Evolutionary conservation across 2,329 filamentous ascomycete genomes (phyloP), one percentile per base, ranked within the genome.

Genomic region (Fusarium sp.): DNA sequence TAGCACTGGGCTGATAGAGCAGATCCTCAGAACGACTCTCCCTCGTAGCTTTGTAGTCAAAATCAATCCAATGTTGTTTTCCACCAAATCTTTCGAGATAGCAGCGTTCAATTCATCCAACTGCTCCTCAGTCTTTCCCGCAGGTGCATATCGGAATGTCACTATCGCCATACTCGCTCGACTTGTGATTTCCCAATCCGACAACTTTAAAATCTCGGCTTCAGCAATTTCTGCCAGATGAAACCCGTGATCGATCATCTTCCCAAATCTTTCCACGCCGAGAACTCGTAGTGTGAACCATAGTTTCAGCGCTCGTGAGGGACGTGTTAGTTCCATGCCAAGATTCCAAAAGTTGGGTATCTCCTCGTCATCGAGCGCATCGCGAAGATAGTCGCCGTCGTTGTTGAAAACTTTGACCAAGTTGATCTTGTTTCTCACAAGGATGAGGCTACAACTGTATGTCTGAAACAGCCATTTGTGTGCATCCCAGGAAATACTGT

Each of bases 331-430:
- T 18, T 68, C 66, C 37, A 68, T 56, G 4, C 64, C 66, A 15
- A 63, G 38, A 6, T 68, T 69, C 66, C 66, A 68, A 30, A 68
- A 68, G 28, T 68, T 67, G 2, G 66, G 66, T 9, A 69, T 69
- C 13, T 56, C 64, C 2, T 69, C 66, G 12, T 69, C 57, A 13
- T 69, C 57, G 6, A 69, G 42, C 25, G 66, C 66, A 7, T 69
- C 66, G 9, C 66, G 57, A 6, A 69, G 49, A 50, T 69, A 69
- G 10, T 69, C 64, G 0, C 66, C 66, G 6, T 69, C 57, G 11
- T 69, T 69, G 37, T 23, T 21, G 9, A 69, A 69, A 12, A 69
- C 64, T 2, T 40, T 69, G 8, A 15, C 15, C 15, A 69, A 21
- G 16, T 50, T 30, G 3, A 69, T 18, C 37, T 28, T 69, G 25